Evolutionary conservation across 75 land plant species (phyloP).

Genomic region (Selaginella moellendorffii): DNA sequence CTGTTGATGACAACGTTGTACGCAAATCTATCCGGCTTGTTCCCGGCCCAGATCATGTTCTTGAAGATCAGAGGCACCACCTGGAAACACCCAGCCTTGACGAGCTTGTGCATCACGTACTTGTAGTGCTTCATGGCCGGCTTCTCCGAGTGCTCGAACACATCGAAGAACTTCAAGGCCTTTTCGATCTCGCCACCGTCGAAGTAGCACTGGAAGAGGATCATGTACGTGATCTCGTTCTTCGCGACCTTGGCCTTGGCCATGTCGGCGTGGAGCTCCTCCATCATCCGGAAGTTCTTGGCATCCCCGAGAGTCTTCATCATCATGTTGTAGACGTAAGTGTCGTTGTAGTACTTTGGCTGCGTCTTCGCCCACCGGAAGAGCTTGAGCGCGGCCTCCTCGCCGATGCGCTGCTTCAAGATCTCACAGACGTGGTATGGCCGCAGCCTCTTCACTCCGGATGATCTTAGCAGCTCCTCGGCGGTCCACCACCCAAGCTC

Average conservation of each 20-base stretch:
- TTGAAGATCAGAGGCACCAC: conserved; percentile 5
- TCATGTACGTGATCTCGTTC: conserved; percentile 5
- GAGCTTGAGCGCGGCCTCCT: conserved; percentile 3
- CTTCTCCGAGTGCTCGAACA: background rate
- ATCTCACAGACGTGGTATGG: conserved; percentile 4
- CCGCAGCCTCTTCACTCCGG: background rate
- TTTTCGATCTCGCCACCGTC: conserved; percentile 4
- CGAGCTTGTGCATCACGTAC: conserved; percentile 6
- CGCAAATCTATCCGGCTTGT: background rate
- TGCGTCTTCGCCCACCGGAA: conserved; percentile 3
- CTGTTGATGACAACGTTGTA: conserved; percentile 2
- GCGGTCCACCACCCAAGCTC: background rate
- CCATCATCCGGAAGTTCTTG: background rate
- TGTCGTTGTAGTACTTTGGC: background rate
- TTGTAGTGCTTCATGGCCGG: background rate
- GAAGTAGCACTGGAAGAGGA: background rate
- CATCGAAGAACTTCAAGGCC: conserved; percentile 4
- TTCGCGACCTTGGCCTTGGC: background rate
- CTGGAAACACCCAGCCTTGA: background rate
- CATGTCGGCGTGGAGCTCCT: background rate
- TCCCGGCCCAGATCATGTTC: background rate
- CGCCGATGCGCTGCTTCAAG: background rate
- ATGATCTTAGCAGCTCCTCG: background rate
- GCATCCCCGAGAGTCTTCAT: conserved; percentile 7
- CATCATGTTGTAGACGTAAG: conserved; percentile 1